Conservation (phyloP, 805 yeast species). For the Nakazawaea ishiwadae region DNA sequence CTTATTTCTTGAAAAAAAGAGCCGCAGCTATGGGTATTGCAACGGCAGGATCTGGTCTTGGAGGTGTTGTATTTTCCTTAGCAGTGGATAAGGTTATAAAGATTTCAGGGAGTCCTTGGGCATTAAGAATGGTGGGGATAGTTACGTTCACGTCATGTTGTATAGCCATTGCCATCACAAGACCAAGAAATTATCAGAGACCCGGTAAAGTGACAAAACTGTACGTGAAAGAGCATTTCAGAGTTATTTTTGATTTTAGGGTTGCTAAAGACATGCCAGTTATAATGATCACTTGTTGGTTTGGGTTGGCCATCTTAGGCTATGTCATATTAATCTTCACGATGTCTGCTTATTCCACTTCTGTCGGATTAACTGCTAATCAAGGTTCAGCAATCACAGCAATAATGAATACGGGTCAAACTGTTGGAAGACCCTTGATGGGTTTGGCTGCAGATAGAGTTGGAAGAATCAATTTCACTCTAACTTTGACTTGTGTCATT, state of each 20-base stretch:
- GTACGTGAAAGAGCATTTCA: no score
- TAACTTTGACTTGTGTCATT: conserved; percentile 28
- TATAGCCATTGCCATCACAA: no score
- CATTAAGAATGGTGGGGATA: no score
- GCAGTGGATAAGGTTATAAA: no score
- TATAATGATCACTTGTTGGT: conserved; percentile 17
- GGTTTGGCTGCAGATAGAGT: conserved; percentile 39
- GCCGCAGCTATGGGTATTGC: no score
- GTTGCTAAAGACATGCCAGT: conserved; percentile 12
- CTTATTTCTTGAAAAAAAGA: no score
- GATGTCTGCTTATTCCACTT: conserved; percentile 39
- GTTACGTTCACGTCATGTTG: no score
- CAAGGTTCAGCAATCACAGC: conserved; percentile 44
- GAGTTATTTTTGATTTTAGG: conserved; percentile 15
- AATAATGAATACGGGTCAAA: conserved; percentile 40
- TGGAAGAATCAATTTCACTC: conserved; percentile 43
- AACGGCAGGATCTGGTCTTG: no score
- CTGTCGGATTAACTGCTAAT: conserved; percentile 38
- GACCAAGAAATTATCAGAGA: no score
- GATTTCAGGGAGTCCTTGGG: no score
- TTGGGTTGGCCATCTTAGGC: conserved; percentile 29
- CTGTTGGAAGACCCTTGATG: conserved; percentile 44
- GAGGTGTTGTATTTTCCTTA: no score
- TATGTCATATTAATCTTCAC: conserved; percentile 33
- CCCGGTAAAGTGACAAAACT: no score